A percentile compares a stretch with the other conserved stretches of the same genome.
Conservation (phyloP, 345 rosid species). For the Eucalyptus tenuipes region DNA sequence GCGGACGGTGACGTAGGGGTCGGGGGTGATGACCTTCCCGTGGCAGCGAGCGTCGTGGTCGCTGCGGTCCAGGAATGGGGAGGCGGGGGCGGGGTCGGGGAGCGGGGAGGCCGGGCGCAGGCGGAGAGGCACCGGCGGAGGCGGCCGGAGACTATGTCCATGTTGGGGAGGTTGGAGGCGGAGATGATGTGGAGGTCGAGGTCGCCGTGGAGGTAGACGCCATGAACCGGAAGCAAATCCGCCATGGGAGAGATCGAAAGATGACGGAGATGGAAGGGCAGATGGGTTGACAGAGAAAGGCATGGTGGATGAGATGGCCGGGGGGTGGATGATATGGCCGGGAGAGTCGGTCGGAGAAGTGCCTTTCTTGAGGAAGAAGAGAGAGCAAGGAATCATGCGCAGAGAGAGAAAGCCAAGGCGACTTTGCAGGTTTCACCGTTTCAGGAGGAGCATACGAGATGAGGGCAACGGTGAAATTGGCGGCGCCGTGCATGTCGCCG, state of each 20-base stretch:
- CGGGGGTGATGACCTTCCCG: constrained; percentile 57
- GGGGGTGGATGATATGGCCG: too few relatives aligned
- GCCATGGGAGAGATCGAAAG: background rate
- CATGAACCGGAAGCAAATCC: background rate
- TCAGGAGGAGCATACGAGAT: background rate
- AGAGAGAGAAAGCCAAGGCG: background rate
- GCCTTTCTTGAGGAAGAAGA: background rate
- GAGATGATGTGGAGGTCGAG: constrained; percentile 47
- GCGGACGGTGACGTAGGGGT: constrained; percentile 70
- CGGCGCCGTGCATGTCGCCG: too few relatives aligned
- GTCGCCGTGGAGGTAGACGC: constrained; percentile 59
- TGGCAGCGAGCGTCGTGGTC: constrained; percentile 6
- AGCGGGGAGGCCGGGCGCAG: constrained; percentile 8
- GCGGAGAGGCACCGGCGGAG: constrained; percentile 32
- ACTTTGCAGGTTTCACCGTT: background rate
- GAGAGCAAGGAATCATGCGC: background rate
- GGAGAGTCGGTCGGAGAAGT: background rate
- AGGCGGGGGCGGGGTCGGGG: background rate
- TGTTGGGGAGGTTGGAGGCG: constrained; percentile 60
- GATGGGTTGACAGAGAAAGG: background rate
- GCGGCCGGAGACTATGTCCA: constrained; percentile 44
- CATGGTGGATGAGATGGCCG: background rate
- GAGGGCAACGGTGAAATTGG: background rate
- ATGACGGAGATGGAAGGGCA: background rate
- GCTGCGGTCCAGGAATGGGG: background rate